Base-by-base conservation (phyloP, 2,329 filamentous ascomycete species). In the Hypoxylon sp. region DNA sequence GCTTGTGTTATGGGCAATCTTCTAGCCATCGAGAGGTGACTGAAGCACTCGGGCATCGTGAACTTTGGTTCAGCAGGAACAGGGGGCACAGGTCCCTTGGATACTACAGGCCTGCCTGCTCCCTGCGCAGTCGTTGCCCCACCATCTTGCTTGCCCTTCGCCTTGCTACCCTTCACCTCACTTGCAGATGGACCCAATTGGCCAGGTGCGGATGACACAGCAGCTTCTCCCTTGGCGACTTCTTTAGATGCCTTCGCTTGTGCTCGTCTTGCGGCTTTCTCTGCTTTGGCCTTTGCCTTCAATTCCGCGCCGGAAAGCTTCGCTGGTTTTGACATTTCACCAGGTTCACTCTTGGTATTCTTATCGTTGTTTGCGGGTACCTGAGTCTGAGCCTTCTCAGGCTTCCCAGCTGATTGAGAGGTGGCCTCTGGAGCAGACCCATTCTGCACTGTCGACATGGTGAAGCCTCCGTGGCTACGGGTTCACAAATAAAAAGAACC, bases 231-330 rank as follows among this genome's bases (percentile, higher is more conserved):
- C 9, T 80, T 80, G 19, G 78, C 77, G 61, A 79, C 79, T 1
- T 82, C 79, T 67, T 86, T 85, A 3, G 84, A 82, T 29, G 83
- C 82, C 76, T 90, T 93, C 74, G 85, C 88, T 75, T 89, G 89
- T 51, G 91, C 93, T 81, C 95, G 87, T 66, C 93, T 86, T 48
- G 94, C 94, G 55, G 92, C 91, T 82, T 97, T 98, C 78, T 97
- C 95, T 30, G 93, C 94, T 78, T 97, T 95, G 67, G 91, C 91
- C 77, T 88, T 90, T 74, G 94, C 95, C 81, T 98, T 98, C 74
- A 97, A 77, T 79, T 97, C 91, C 19, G 93, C 93, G 34, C 86
- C 86, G 1, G 91, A 88, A 30, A 92, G 82, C 77, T 92, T 91
- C 73, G 79, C 74, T 19, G 78, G 70, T 14, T 79, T 77, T 3